Percentiles rank a stretch among this genome's conserved stretches.
Evolutionary conservation across 495 filamentous ascomycete species (phyloP).

Genomic region (Rhypophila decipiens): DNA sequence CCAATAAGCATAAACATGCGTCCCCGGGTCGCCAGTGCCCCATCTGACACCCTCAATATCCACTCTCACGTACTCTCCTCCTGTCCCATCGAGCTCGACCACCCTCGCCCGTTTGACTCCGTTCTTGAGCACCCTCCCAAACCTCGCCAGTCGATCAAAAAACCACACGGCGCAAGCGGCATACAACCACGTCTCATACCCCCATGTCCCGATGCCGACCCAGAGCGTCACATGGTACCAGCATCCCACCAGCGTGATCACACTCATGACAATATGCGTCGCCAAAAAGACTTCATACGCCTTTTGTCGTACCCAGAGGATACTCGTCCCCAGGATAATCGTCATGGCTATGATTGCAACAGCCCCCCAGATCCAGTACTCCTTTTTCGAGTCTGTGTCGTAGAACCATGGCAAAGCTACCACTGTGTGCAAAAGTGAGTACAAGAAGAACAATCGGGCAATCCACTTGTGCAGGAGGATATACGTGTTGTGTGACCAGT

Average conservation of each 20-base stretch:
- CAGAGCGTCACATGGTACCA: constrained; percentile 34
- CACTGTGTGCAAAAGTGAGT: constrained; percentile 31
- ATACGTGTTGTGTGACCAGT: constrained; percentile 40
- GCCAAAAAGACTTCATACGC: constrained; percentile 38
- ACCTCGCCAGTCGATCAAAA: constrained; percentile 35
- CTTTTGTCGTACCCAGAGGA: constrained; percentile 21
- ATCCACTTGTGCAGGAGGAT: constrained; percentile 41
- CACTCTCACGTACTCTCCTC: constrained; percentile 23
- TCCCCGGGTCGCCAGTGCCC: constrained; percentile 13
- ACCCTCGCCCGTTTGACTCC: constrained; percentile 25
- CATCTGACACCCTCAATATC: constrained; percentile 29
- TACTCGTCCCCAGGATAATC: constrained; percentile 10
- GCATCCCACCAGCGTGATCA: constrained; percentile 33
- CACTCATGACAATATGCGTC: constrained; percentile 30
- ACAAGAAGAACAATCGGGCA: constrained; percentile 30
- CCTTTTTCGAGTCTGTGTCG: background rate
- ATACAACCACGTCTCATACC: constrained; percentile 44
- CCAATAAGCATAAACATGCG: constrained; percentile 39
- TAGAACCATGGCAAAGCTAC: constrained; percentile 10
- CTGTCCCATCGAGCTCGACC: constrained; percentile 28
- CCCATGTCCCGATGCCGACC: constrained; percentile 11
- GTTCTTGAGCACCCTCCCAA: constrained; percentile 19
- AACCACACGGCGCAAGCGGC: constrained; percentile 37
- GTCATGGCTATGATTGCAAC: constrained; percentile 24
- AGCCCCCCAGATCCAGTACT: constrained; percentile 37